phyloP scores from a whole-genome alignment of 768 basidiomycete species.

The Lactarius vividus region DNA sequence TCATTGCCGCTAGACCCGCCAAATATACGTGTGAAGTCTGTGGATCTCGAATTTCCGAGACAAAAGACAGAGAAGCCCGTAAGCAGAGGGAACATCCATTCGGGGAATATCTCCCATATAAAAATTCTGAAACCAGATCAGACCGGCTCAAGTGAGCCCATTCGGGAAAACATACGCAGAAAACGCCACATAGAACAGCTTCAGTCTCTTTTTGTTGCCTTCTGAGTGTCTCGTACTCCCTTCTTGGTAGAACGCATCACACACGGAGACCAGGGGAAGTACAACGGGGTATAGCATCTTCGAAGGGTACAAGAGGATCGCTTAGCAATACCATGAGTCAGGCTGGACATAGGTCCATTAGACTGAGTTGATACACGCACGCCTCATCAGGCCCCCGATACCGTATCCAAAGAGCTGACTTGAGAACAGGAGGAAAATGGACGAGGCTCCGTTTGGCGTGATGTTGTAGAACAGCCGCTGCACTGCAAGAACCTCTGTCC shows the following conservation, averaged over 20 bases:
- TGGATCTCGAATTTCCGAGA: slow-evolving; percentile 30
- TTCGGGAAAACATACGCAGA: slow-evolving; percentile 31
- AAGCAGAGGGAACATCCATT: slow-evolving; percentile 29
- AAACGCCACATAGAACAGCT: slow-evolving; percentile 49
- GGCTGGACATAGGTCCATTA: not conserved
- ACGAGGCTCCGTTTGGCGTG: slow-evolving; percentile 44
- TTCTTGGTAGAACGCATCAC: slow-evolving; percentile 48
- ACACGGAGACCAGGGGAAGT: slow-evolving; percentile 48
- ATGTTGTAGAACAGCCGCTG: slow-evolving; percentile 47
- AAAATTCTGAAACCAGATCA: slow-evolving; percentile 33
- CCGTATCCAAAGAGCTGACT: slow-evolving; percentile 48
- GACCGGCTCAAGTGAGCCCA: not conserved
- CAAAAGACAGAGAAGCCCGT: slow-evolving; percentile 34
- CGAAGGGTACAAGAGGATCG: slow-evolving; percentile 49
- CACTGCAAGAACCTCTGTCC: slow-evolving; percentile 52
- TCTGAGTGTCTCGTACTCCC: slow-evolving; percentile 29
- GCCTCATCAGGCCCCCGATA: slow-evolving; percentile 51
- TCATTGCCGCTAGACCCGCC: slow-evolving; percentile 31
- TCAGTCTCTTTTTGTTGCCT: slow-evolving; percentile 41
- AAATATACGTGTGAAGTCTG: slow-evolving; percentile 30
- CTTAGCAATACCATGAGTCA: slow-evolving; percentile 29
- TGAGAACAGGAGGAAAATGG: slow-evolving; percentile 44
- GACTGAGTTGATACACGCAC: slow-evolving; percentile 33
- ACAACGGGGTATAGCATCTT: slow-evolving; percentile 51
- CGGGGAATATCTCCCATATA: slow-evolving; percentile 29